Evolutionary conservation across 345 rosid genomes (phyloP), one percentile per base, ranked within the genome.

Genomic region (Aquilaria sinensis): DNA sequence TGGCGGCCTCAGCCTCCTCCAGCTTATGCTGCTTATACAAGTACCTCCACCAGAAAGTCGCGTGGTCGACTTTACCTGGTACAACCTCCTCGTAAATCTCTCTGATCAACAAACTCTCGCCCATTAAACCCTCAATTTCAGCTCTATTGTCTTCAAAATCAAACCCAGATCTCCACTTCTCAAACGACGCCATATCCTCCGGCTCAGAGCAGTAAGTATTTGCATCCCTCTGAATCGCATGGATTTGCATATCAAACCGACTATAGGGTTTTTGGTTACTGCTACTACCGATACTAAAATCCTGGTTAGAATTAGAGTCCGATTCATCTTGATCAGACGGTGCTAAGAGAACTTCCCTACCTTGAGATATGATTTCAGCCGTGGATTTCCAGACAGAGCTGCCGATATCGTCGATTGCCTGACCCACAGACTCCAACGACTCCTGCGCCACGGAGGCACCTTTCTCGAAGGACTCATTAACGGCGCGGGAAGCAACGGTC

Each of bases 401-500:
- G 6, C 98, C 87, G 59, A 92, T 80, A n/a, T 87, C 96, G 53
- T 89, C 98, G 54, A 92, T 78, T 29, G 85, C 86, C 57, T 85
- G 88, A 34, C 95, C 95, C 5, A 92, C 89, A 7, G 92, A 74
- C 64, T 85, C 95, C 5, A 90, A 83, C 4, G 91, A 85, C 51
- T 85, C 91, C 63, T 86, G 96, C 9, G 91, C 96, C 23, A 85
- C 89, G 56, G 87, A 72, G 43, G 94, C 88, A 37, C 94, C 90
- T 55, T 78, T 71, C 51, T 90, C 95, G 66, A 90, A 76, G 0
- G 97, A 85, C 6, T 79, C 92, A 60, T 69, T 81, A 65, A 89
- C 83, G 68, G 90, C 92, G 49, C 87, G 90, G 5, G 97, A 87
- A 50, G 97, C 92, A 15, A 70, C 90, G 55, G 68, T 80, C 12